Conservation (phyloP, 2,329 filamentous ascomycete genomes). For the Pseudogymnoascus sp. region DNA sequence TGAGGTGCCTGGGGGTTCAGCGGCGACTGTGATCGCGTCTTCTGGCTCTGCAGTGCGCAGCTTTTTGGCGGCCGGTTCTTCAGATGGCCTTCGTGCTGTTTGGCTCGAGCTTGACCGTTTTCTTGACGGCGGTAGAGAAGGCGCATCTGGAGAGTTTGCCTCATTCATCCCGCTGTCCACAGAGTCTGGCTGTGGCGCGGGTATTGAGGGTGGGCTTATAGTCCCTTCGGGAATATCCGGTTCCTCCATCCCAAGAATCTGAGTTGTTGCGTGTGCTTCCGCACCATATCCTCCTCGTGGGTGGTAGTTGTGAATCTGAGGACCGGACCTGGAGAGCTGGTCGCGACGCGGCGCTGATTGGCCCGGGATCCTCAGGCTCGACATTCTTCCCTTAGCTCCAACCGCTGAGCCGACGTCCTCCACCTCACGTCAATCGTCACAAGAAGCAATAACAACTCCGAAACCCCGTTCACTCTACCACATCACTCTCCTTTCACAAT, state of each 20-base stretch:
- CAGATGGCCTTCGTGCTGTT: neutral
- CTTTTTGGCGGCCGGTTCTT: conserved; percentile 4
- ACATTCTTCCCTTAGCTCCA: conserved; percentile 8
- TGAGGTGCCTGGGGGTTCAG: neutral
- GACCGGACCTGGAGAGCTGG: neutral
- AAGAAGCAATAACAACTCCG: conserved; percentile 20
- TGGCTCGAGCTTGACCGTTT: neutral
- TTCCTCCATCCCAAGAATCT: conserved; percentile 1
- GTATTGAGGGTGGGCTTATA: neutral
- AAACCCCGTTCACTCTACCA: conserved; percentile 7
- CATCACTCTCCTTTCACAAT: conserved; percentile 18
- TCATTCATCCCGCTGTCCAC: neutral
- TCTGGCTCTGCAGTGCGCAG: neutral
- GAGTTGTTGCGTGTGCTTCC: neutral
- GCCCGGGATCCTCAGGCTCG: conserved; percentile 7
- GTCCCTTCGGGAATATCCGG: neutral
- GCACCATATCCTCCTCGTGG: neutral
- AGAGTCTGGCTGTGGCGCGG: neutral
- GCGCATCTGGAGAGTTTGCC: neutral
- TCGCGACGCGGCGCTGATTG: conserved; percentile 11
- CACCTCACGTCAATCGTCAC: conserved; percentile 19
- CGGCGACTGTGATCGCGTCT: neutral
- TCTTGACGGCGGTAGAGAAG: neutral
- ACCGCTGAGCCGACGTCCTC: conserved; percentile 6
- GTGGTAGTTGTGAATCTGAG: neutral